phyloP scores from a whole-genome alignment of 176 grass and related monocot genomes.

The Saccharum spontaneum region DNA sequence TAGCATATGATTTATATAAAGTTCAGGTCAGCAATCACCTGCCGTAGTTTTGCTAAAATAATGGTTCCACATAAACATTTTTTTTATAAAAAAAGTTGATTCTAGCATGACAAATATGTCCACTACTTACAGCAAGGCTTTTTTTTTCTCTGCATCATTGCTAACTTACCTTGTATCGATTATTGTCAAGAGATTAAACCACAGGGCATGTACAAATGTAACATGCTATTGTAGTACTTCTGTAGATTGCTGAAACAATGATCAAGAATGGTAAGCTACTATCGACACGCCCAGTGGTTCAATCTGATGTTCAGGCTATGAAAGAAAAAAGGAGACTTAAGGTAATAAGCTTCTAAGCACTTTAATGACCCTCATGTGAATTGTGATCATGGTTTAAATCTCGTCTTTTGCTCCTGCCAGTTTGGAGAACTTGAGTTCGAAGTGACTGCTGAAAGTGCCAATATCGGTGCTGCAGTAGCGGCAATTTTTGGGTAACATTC shows the following conservation, averaged over 20 bases:
- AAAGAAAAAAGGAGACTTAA: conserved; percentile 69
- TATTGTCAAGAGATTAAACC: background rate
- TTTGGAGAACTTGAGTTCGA: conserved; percentile 80
- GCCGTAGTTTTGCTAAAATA: background rate
- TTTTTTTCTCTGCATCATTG: background rate
- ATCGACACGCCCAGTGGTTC: conserved; percentile 47
- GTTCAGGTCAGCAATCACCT: background rate
- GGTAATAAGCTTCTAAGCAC: conserved; percentile 40
- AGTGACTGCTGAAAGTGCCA: conserved; percentile 64
- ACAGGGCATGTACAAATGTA: conserved; percentile 22
- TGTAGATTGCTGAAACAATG: conserved; percentile 84
- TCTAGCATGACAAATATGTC: background rate
- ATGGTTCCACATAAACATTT: conserved; percentile 10
- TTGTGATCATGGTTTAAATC: background rate
- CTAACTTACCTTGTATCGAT: background rate
- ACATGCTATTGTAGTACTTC: background rate
- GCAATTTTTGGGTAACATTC: conserved; percentile 69
- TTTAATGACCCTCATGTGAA: conserved; percentile 10
- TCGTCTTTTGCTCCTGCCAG: conserved; percentile 39
- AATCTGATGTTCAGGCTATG: conserved; percentile 52
- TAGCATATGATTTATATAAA: background rate
- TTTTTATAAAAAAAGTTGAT: background rate
- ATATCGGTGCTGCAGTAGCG: conserved; percentile 65
- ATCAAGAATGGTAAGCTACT: conserved; percentile 72
- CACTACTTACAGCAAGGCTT: background rate